A percentile compares a stretch with the other conserved stretches of the same genome.
These are phyloP conservation scores for Mortierella sp. DNA, from an alignment of 371 early-diverging fungal genomes.

Conservation along the genomic window DNA sequence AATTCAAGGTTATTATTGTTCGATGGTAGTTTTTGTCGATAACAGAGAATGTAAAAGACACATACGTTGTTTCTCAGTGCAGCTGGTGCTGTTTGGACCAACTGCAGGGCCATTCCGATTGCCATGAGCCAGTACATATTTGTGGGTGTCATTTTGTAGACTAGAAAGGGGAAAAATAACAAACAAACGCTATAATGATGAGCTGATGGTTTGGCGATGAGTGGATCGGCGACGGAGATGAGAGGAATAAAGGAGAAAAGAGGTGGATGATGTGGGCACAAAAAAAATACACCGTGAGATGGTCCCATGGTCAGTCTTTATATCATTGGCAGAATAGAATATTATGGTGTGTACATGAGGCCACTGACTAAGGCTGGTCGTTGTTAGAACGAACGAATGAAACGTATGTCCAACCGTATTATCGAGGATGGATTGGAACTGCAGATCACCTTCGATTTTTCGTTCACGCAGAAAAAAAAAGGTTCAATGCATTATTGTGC, in stretches of 20 bases:
- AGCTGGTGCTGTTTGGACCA: slow-evolving; percentile 6
- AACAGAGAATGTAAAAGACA: not conserved
- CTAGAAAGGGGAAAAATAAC: not conserved
- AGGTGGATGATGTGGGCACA: too few relatives aligned
- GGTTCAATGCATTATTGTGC: not conserved
- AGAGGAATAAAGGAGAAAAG: too few relatives aligned
- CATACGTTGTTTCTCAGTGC: slow-evolving; percentile 21
- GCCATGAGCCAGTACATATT: slow-evolving; percentile 17
- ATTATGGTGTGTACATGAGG: not conserved
- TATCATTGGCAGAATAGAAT: too few relatives aligned
- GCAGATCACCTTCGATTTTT: too few relatives aligned
- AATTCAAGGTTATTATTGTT: too few relatives aligned
- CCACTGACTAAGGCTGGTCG: not conserved
- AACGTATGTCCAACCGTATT: not conserved
- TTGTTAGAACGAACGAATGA: not conserved
- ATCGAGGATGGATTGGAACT: not conserved
- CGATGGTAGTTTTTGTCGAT: not conserved
- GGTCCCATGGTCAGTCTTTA: too few relatives aligned
- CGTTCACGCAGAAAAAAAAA: not conserved
- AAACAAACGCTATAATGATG: too few relatives aligned
- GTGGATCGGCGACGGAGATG: too few relatives aligned
- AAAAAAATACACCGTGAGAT: too few relatives aligned
- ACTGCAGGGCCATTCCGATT: slow-evolving; percentile 26
- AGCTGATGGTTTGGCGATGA: too few relatives aligned
- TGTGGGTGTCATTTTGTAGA: slow-evolving; percentile 16